Percentiles rank a stretch among this genome's conserved stretches.
Conservation (phyloP, 2,329 filamentous ascomycete genomes). For the Fusarium pilosicola region DNA sequence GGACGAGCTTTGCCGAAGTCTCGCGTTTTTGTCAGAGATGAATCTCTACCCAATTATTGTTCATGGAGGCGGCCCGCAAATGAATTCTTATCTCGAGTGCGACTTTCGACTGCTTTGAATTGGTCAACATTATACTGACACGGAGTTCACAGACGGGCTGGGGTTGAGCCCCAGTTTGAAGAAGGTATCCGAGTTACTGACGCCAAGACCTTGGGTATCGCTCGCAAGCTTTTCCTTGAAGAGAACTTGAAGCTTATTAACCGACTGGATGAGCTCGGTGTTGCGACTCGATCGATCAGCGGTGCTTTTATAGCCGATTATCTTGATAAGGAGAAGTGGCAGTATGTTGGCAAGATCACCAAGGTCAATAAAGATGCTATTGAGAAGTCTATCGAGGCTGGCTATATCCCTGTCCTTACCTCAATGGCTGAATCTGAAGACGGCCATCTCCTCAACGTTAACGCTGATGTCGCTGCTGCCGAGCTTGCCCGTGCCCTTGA, state of each 20-base stretch:
- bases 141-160: conserved; percentile 59
- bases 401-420: conserved; percentile 91
- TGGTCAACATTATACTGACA: background rate
- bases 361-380: conserved; percentile 91
- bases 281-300: conserved; percentile 88
- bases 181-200: conserved; percentile 97
- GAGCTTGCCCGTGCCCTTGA: conserved; percentile 89
- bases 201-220: conserved; percentile 90
- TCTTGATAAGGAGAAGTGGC: conserved; percentile 95
- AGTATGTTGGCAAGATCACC: conserved; percentile 94
- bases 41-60: conserved; percentile 95
- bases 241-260: conserved; percentile 84
- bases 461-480: conserved; percentile 94
- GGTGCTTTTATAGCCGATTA: conserved; percentile 95
- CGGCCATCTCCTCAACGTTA: conserved; percentile 95
- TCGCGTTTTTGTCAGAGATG: conserved; percentile 94
- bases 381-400: conserved; percentile 88
- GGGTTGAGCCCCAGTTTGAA: conserved; percentile 94
- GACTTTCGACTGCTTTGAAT: background rate
- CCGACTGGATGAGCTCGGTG: conserved; percentile 87
- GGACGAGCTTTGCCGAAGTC: conserved; percentile 86
- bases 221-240: conserved; percentile 90
- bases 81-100: conserved; percentile 87
- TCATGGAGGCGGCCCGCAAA: conserved; percentile 92
- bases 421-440: conserved; percentile 95